Evolutionary conservation across 352 stramenopile genomes (phyloP).

Genomic region (Aphanomyces invadans): DNA sequence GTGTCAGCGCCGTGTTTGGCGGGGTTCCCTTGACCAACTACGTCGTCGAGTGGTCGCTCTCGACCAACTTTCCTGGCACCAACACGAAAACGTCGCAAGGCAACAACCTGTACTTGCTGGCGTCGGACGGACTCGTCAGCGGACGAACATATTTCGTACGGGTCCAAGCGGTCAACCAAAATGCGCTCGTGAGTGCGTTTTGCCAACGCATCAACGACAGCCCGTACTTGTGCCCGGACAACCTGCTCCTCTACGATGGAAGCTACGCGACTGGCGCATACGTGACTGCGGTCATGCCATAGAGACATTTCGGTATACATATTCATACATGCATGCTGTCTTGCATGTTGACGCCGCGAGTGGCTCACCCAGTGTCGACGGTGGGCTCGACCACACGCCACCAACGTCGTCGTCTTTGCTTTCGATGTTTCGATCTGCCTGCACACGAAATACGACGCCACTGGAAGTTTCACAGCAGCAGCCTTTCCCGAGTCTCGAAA

Average conservation of each 20-base stretch:
- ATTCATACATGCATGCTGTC: no score
- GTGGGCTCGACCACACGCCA: no score
- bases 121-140: constrained; percentile 45
- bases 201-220: constrained; percentile 46
- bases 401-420: no score
- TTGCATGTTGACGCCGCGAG: no score
- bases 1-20: constrained; percentile 84
- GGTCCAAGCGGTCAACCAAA: constrained; percentile 73
- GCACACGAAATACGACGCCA: no score
- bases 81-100: constrained; percentile 60
- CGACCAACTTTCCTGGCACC: constrained; percentile 57
- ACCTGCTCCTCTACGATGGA: constrained; percentile 55
- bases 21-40: constrained; percentile 88
- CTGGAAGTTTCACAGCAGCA: no score
- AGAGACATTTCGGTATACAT: not conserved
- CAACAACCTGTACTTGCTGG: constrained; percentile 45
- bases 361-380: no score
- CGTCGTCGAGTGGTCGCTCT: constrained; percentile 86
- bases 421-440: no score
- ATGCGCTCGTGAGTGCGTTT: constrained; percentile 67
- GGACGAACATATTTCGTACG: constrained; percentile 72
- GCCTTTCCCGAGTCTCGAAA: no score
- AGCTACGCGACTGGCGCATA: constrained; percentile 43
- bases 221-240: constrained; percentile 61
- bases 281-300: constrained; percentile 15